A percentile compares a stretch with the other conserved stretches of the same genome.
These are phyloP conservation scores for Amylostereum areolatum DNA, from an alignment of 1,284 basidiomycete genomes.

Conservation along the genomic window DNA sequence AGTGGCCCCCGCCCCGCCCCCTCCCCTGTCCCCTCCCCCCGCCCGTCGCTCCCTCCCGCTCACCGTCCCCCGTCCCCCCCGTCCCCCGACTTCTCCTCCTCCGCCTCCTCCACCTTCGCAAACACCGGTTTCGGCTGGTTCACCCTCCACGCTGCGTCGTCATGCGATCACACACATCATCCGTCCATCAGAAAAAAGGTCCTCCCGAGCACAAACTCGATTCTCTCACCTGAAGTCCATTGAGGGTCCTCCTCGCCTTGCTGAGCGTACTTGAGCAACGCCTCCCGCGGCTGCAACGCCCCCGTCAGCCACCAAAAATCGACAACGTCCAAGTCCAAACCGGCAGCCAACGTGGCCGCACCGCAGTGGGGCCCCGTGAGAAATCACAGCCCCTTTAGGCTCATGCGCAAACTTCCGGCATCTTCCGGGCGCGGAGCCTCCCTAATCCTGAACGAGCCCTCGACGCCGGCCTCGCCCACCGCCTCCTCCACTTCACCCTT, in stretches of 20 bases:
- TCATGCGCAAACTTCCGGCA: background rate
- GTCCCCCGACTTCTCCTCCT: slow-evolving; percentile 43
- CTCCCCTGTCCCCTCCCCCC: slow-evolving; percentile 12
- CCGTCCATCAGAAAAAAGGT: slow-evolving; percentile 20
- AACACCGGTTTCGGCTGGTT: slow-evolving; percentile 82
- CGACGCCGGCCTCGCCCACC: too few species aligned
- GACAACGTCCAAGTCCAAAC: too few species aligned
- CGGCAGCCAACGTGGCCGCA: too few species aligned
- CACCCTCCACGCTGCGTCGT: slow-evolving; percentile 68
- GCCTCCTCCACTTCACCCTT: too few species aligned
- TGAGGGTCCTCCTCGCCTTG: slow-evolving; percentile 69
- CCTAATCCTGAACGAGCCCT: too few species aligned
- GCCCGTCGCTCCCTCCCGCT: slow-evolving; percentile 4
- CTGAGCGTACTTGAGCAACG: slow-evolving; percentile 89
- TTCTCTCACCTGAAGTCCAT: slow-evolving; percentile 72
- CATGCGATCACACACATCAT: slow-evolving; percentile 53
- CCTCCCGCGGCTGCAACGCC: slow-evolving; percentile 80
- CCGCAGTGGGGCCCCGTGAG: too few species aligned
- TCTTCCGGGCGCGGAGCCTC: too few species aligned
- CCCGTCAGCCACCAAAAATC: slow-evolving; percentile 18
- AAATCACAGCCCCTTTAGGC: slow-evolving; percentile 4
- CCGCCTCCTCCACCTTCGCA: slow-evolving; percentile 43
- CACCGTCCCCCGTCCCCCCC: slow-evolving; percentile 8
- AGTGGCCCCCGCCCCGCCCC: slow-evolving; percentile 6
- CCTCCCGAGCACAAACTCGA: slow-evolving; percentile 3